Conservation (phyloP, 2,329 filamentous ascomycete genomes). For the Ceratocystiopsis sp. region DNA sequence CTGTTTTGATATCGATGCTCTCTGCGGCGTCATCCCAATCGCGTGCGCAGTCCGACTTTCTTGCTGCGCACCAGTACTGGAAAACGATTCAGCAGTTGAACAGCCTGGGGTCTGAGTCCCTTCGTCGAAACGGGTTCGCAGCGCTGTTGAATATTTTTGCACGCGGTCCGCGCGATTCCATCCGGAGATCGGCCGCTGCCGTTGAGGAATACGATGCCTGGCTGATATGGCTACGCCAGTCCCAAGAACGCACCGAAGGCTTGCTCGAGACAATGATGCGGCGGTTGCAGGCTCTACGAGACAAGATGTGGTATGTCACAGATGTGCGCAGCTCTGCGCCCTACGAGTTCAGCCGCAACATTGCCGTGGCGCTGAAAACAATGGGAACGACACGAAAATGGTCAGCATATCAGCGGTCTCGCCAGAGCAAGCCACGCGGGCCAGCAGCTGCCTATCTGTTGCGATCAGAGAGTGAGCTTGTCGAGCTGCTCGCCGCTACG, state of each 20-base stretch:
- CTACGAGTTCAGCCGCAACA: slow-evolving; percentile 74
- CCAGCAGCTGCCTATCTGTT: slow-evolving; percentile 49
- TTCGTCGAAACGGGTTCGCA: slow-evolving; percentile 52
- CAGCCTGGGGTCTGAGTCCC: slow-evolving; percentile 38
- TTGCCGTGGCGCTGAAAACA: slow-evolving; percentile 73
- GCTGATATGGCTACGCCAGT: slow-evolving; percentile 71
- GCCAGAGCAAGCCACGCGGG: slow-evolving; percentile 28
- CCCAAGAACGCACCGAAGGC: slow-evolving; percentile 59
- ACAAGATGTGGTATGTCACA: slow-evolving; percentile 98
- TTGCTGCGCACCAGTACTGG: slow-evolving; percentile 73
- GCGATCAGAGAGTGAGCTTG: slow-evolving; percentile 66
- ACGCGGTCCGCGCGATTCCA: slow-evolving; percentile 50
- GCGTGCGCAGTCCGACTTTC: slow-evolving; percentile 63
- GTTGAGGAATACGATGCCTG: slow-evolving; percentile 67
- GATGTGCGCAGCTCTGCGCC: slow-evolving; percentile 80
- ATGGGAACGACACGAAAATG: slow-evolving; percentile 50
- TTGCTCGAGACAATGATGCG: slow-evolving; percentile 60
- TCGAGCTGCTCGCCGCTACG: slow-evolving; percentile 70
- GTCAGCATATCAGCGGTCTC: slow-evolving; percentile 29
- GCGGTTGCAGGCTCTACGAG: slow-evolving; percentile 56
- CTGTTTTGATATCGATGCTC: slow-evolving; percentile 48
- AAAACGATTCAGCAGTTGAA: slow-evolving; percentile 61
- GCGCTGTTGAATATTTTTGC: slow-evolving; percentile 59
- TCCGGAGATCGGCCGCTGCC: slow-evolving; percentile 50
- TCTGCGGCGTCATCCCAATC: slow-evolving; percentile 62